Evolutionary conservation across 495 filamentous ascomycete species (phyloP), one percentile per base, ranked within the genome.

Genomic region (Geopyxis carbonaria): DNA sequence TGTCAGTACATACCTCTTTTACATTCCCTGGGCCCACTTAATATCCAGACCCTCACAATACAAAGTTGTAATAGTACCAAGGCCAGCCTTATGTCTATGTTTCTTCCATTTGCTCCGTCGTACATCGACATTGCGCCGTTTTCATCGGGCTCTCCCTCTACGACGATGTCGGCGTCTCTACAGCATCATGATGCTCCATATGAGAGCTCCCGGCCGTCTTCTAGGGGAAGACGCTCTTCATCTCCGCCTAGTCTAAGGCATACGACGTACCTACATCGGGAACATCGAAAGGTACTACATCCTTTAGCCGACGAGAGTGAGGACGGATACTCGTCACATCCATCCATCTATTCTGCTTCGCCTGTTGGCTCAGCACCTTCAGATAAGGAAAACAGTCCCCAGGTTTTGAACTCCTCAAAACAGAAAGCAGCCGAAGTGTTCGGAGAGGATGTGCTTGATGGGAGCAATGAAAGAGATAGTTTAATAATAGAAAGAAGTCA

Each of bases 261-360:
- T 34, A 38, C 47, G 14, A 36, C 46, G 15, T 47, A 42, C 20
- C 31, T 40, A 16, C 45, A 29, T 10, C 45, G 45, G 23, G 45
- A 43, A 25, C 44, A 53, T n/a, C 49, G 51, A 5, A 54, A 45
- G 33, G 45, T 34, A 18, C 27, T 54, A 34, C 45, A 42, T 22
- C 50, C 50, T 25, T 22, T 48, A 22, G 42, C 45, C 6, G 51
- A 55, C 39, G 51, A 49, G 27, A 56, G 51, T n/a, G 51, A 55
- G 22, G 51, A 55, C 36, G 51, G 46, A 30, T 53, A 48, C 39
- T 55, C 51, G 16, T 44, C 51, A 18, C 51, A 55, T 34, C 50
- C 51, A 25, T 50, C 45, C 29, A 55, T 55, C 35, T 55, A 54
- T 45, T 52, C 55, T 25, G 51, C 51, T 14, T 53, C 50, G 18